These are phyloP conservation scores for Phlyctochytrium arcticum DNA, from an alignment of 192 early-diverging fungal species.

Conservation along the genomic window DNA sequence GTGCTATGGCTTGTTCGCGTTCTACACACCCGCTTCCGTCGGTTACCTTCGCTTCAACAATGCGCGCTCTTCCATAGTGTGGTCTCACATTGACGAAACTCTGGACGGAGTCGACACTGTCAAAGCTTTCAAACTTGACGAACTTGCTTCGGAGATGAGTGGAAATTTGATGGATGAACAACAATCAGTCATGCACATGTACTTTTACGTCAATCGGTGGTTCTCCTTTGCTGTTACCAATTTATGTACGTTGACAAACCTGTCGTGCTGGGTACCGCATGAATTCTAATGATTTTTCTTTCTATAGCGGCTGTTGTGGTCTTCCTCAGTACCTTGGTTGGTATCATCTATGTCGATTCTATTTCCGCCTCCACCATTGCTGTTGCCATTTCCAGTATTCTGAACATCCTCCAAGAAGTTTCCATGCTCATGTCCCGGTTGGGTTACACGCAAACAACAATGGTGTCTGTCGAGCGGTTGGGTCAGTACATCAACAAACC, in stretches of 20 bases:
- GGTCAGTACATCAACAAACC: slow-evolving; percentile 64
- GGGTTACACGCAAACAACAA: slow-evolving; percentile 58
- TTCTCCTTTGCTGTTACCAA: slow-evolving; percentile 15
- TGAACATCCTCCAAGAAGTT: slow-evolving; percentile 21
- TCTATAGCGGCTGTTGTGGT: slow-evolving; percentile 41
- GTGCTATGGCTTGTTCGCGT: too few species aligned
- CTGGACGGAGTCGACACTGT: too few species aligned
- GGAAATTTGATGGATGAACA: slow-evolving; percentile 17
- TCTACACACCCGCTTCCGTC: slow-evolving; percentile 72
- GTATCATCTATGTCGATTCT: slow-evolving; percentile 44
- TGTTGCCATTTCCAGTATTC: slow-evolving; percentile 3
- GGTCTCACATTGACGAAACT: slow-evolving; percentile 71
- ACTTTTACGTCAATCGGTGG: slow-evolving; percentile 18
- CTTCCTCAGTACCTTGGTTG: slow-evolving; percentile 58
- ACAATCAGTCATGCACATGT: slow-evolving; percentile 9
- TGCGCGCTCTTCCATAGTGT: slow-evolving; percentile 69
- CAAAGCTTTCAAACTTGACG: too few species aligned
- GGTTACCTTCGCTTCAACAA: slow-evolving; percentile 82
- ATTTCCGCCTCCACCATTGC: slow-evolving; percentile 3
- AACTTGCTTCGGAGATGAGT: too few species aligned
- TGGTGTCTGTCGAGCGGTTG: slow-evolving; percentile 57
- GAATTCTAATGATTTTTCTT: too few species aligned
- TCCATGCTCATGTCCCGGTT: slow-evolving; percentile 45
- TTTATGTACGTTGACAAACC: neutral
- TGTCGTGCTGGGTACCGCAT: too few species aligned